Evolutionary conservation across 371 early-diverging fungal species (phyloP), one percentile per base, ranked within the genome.

Genomic region (Actinomortierella wolfii): DNA sequence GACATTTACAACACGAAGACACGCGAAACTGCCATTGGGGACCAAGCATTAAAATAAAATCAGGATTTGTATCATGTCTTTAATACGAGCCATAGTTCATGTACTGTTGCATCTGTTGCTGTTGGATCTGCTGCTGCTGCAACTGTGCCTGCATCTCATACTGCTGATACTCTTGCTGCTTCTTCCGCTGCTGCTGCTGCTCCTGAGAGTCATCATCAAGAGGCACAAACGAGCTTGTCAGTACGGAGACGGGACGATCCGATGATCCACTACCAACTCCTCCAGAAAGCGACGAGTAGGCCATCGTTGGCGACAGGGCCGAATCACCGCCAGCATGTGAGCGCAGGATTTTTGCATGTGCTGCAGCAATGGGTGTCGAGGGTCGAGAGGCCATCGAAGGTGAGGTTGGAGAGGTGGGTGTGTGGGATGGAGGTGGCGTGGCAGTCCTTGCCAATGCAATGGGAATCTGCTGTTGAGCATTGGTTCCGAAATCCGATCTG

Each of bases 191-290:
- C 13, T 61, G 55, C 20, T 64, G 60, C 17, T 28, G 23, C 39
- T 69, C n/a, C n/a, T n/a, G n/a, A n/a, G n/a, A n/a, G n/a, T 50
- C 45, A 6, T 68, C 68, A 13, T 29, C 55, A 0, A 59, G 59
- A 3, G 70, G 70, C 0, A 40, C 49, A 56, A 64, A 70, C 3
- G 70, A 48, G 26, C 70, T 70, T 2, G 70, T 65, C 43, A 70
- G 17, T 7, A 70, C 15, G 1, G 70, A 70, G 1, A 64, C 23
- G 1, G 70, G 70, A 1, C 61, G 57, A 17, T 57, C 65, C 14
- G 20, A 13, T 51, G 51, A n/a, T 48, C 49, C 34, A 25, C 28
- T 0, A 3, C 26, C 51, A 5, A 2, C 15, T 44, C 44, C 44
- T n/a, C n/a, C 5, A 44, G n/a, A 15, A 4, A 13, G 4, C 44